phyloP scores from a whole-genome alignment of 805 yeast species.

The Candida taoyuanica region DNA sequence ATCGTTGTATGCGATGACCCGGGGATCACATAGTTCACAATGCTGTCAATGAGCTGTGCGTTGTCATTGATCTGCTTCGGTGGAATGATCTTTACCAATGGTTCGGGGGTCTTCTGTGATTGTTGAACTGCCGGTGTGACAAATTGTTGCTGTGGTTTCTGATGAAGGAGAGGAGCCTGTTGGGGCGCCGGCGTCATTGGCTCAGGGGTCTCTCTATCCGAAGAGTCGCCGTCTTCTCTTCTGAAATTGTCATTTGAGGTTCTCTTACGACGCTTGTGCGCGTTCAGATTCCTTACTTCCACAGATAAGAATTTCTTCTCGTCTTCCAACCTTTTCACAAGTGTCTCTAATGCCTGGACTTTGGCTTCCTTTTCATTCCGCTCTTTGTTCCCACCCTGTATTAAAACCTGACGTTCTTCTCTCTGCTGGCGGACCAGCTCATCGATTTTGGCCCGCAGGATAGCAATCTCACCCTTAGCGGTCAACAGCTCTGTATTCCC shows the following conservation, averaged over 20 bases:
- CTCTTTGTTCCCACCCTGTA: conserved; percentile 20
- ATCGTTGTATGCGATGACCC: conserved; percentile 33
- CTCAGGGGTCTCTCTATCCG: conserved; percentile 4
- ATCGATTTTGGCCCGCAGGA: conserved; percentile 54
- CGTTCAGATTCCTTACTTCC: conserved; percentile 36
- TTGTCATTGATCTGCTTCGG: conserved; percentile 31
- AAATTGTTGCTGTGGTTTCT: conserved; percentile 3
- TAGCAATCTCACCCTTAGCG: conserved; percentile 78
- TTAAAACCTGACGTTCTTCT: conserved; percentile 38
- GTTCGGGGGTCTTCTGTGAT: not conserved
- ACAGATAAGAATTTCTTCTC: conserved; percentile 52
- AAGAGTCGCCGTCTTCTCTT: conserved; percentile 1
- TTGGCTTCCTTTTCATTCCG: conserved; percentile 31
- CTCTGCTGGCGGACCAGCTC: conserved; percentile 45
- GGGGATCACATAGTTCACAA: conserved; percentile 31
- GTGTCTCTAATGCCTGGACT: conserved; percentile 36
- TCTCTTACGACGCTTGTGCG: conserved; percentile 19
- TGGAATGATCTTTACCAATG: conserved; percentile 10
- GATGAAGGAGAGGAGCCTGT: too few species aligned
- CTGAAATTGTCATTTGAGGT: conserved; percentile 7
- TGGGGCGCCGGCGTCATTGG: conserved; percentile 11
- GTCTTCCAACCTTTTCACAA: conserved; percentile 42
- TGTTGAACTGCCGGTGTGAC: not conserved
- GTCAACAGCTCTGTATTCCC: conserved; percentile 32
- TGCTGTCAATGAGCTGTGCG: conserved; percentile 32